phyloP scores from a whole-genome alignment of 2,329 filamentous ascomycete genomes.

The Diaporthe australafricana region DNA sequence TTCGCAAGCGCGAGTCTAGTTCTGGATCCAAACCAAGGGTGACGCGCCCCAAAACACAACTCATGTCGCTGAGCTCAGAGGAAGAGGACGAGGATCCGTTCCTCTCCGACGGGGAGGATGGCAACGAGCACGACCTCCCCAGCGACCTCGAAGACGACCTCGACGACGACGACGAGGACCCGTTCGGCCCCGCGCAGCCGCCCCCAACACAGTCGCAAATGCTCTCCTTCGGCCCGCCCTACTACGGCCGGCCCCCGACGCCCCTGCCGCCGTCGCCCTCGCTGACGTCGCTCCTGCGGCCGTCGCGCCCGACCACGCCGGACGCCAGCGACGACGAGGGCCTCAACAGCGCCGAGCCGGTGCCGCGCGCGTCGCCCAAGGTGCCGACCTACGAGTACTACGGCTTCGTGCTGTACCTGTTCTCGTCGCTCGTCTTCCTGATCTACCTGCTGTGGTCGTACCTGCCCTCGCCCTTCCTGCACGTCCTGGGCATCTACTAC shows the following conservation, averaged over 20 bases:
- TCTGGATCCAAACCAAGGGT: background rate
- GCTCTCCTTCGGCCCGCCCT: conserved; percentile 80
- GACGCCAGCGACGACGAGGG: conserved; percentile 88
- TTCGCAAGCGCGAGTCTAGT: background rate
- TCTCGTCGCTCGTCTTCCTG: conserved; percentile 84
- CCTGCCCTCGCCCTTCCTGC: conserved; percentile 89
- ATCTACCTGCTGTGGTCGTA: conserved; percentile 85
- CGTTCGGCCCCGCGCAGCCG: conserved; percentile 51
- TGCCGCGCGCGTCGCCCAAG: conserved; percentile 88
- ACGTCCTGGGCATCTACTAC: conserved; percentile 94
- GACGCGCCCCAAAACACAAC: conserved; percentile 2
- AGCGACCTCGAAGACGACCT: conserved; percentile 41
- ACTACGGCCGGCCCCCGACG: conserved; percentile 97
- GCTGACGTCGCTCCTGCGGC: conserved; percentile 89
- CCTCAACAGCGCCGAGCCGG: conserved; percentile 58
- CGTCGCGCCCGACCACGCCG: conserved; percentile 91
- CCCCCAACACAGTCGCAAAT: conserved; percentile 58
- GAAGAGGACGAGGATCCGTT: conserved; percentile 43
- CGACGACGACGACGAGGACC: conserved; percentile 49
- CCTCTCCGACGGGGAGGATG: conserved; percentile 35
- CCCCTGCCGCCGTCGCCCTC: conserved; percentile 93
- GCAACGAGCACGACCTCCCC: conserved; percentile 30
- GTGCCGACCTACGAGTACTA: conserved; percentile 99
- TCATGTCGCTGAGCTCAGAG: conserved; percentile 45
- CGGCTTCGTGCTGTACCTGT: conserved; percentile 95